A percentile compares a stretch with the other conserved stretches of the same genome.
Conservation (phyloP, 23 red algal genomes). For the Gracilariopsis chorda region DNA sequence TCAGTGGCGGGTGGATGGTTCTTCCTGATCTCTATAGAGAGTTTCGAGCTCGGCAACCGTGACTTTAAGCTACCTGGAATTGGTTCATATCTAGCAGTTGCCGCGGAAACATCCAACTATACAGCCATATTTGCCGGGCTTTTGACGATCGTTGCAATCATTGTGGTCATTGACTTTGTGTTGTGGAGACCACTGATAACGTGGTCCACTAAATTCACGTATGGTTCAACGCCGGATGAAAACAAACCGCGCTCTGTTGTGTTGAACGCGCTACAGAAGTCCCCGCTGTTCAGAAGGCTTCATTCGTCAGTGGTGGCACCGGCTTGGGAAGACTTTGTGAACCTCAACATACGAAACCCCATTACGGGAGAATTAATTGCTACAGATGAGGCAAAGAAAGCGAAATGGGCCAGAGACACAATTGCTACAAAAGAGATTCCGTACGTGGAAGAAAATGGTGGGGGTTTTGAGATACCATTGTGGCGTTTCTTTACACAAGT, state of each 20-base stretch:
- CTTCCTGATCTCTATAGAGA: slow-evolving; percentile 98
- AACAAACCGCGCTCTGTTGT: slow-evolving; percentile 46
- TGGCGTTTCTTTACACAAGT: background rate
- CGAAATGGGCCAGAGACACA: too few relatives aligned
- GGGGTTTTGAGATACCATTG: background rate
- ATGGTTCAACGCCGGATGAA: slow-evolving; percentile 40
- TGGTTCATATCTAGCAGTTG: slow-evolving; percentile 87
- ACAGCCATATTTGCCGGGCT: slow-evolving; percentile 73
- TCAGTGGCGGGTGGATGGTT: slow-evolving; percentile 99
- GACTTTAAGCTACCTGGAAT: slow-evolving; percentile 96
- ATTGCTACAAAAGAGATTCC: background rate
- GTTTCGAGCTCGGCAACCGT: slow-evolving; percentile 86
- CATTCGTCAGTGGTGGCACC: slow-evolving; percentile 51
- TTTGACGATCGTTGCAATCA: slow-evolving; percentile 70
- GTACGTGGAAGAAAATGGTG: background rate
- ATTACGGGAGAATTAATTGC: background rate
- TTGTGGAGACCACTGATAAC: slow-evolving; percentile 95
- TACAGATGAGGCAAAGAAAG: background rate
- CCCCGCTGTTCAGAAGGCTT: slow-evolving; percentile 49
- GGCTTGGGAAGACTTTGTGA: slow-evolving; percentile 77
- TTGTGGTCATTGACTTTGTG: slow-evolving; percentile 85
- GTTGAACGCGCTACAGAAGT: slow-evolving; percentile 67
- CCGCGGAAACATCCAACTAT: slow-evolving; percentile 79
- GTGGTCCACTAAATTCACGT: slow-evolving; percentile 93
- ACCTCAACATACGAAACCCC: slow-evolving; percentile 20